Base-by-base conservation (phyloP, 2,329 filamentous ascomycete genomes). In the Botrytis cinerea region DNA sequence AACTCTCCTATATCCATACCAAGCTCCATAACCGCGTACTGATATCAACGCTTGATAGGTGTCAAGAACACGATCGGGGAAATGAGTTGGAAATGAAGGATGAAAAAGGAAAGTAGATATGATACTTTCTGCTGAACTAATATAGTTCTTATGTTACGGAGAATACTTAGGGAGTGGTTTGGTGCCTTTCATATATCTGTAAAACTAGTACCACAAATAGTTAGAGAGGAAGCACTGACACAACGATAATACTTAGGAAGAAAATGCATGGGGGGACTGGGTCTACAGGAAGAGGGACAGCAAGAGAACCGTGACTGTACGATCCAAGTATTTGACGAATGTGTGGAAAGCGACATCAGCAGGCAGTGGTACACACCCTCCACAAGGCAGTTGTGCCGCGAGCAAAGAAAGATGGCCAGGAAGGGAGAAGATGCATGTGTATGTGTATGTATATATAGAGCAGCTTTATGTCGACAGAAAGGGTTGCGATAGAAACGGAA, bases 201-300 rank as follows among this genome's bases (percentile, higher is more conserved):
- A 54, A 10, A 57, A 46, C 67, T 45, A 57, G 66, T n/a, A n/a
- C 38, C 61, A 9, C 28, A 61, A 32, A 61, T 70, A 12, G 68
- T 70, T 59, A 57, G 46, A 9, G 28, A 25, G 66, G 35, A 54
- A 69, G 66, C 66, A 46, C n/a, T 69, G 46, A 40, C 43, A 54
- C 48, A 51, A 67, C 63, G 63, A 66, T 66, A 66, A 66, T 66
- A 35, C 43, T 68, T 38, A 54, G 64, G 64, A 54, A 38, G 14
- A 28, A 46, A 46, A 64, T 35, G 32, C 20, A 54, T 68, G 64
- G 45, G 45, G 63, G 10, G 45, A n/a, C 48, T 25, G 45, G 64
- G 14, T 48, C 45, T 38, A 6, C 12, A 40, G 63, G 22, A 68
- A 57, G 64, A 54, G 63, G 63, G 64, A 54, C 64, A 68, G 48